Evolutionary conservation across 371 early-diverging fungal species (phyloP).

Genomic region (Mortierella sp.): DNA sequence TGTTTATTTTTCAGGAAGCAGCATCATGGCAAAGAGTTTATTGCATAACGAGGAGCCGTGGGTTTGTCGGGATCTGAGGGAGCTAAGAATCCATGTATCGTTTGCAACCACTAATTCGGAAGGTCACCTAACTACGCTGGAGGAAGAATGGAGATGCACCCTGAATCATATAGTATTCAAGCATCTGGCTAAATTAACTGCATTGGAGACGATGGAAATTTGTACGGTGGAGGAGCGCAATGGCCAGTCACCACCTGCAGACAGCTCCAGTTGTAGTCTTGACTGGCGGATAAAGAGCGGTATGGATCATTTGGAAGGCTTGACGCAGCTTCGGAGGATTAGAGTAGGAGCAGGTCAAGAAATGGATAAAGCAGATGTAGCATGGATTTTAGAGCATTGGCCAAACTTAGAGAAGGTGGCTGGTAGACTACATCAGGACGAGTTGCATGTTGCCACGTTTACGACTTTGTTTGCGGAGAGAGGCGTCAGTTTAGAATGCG

Average conservation of each 20-base stretch:
- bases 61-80: neutral
- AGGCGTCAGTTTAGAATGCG: neutral
- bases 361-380: neutral
- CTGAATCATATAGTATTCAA: neutral
- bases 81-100: neutral
- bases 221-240: neutral
- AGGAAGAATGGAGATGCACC: neutral
- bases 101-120: neutral
- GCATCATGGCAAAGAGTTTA: neutral
- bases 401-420: neutral
- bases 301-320: neutral
- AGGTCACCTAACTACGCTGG: too few relatives aligned
- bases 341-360: neutral
- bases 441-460: neutral
- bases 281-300: neutral
- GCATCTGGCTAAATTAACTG: neutral
- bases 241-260: neutral
- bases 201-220: neutral
- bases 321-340: neutral
- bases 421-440: neutral
- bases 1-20: neutral
- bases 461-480: neutral
- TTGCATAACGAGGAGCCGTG: neutral
- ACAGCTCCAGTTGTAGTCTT: neutral
- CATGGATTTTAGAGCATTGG: neutral